Conservation (phyloP, 179 eudicot genomes). For the Gypsophila paniculata region DNA sequence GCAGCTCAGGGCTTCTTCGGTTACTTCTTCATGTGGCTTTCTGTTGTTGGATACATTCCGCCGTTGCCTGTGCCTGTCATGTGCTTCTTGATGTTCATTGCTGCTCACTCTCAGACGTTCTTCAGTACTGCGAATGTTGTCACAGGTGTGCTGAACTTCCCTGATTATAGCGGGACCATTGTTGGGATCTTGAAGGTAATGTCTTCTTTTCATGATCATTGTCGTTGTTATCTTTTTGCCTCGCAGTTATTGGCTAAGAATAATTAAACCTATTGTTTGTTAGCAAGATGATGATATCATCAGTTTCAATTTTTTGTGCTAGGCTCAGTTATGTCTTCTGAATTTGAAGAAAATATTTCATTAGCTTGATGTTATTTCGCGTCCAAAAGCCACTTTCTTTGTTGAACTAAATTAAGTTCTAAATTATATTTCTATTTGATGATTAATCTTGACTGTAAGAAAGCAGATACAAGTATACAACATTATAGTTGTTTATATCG, state of each 20-base stretch:
- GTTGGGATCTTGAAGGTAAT: constrained; percentile 30
- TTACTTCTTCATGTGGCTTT: constrained; percentile 69
- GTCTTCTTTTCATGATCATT: not conserved
- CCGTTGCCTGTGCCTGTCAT: constrained; percentile 46
- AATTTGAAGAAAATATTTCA: too few relatives aligned
- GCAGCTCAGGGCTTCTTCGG: constrained; percentile 67
- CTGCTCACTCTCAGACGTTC: constrained; percentile 70
- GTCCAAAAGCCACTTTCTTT: too few relatives aligned
- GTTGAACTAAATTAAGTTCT: not conserved
- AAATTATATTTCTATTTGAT: not conserved
- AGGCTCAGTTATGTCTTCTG: too few relatives aligned
- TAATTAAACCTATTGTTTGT: not conserved
- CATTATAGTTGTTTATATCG: not conserved
- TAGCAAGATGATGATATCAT: not conserved
- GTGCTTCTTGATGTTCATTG: constrained; percentile 65
- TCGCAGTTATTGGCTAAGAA: not conserved
- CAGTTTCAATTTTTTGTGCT: not conserved
- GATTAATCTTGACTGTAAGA: not conserved
- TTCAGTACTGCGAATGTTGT: constrained; percentile 83
- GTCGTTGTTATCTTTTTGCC: not conserved
- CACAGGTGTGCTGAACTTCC: constrained; percentile 48
- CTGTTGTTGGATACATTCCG: constrained; percentile 47
- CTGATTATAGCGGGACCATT: constrained; percentile 27
- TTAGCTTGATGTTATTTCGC: too few relatives aligned
- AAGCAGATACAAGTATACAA: not conserved